phyloP scores from a whole-genome alignment of 2,329 filamentous ascomycete genomes.

The Diaporthe amygdali region DNA sequence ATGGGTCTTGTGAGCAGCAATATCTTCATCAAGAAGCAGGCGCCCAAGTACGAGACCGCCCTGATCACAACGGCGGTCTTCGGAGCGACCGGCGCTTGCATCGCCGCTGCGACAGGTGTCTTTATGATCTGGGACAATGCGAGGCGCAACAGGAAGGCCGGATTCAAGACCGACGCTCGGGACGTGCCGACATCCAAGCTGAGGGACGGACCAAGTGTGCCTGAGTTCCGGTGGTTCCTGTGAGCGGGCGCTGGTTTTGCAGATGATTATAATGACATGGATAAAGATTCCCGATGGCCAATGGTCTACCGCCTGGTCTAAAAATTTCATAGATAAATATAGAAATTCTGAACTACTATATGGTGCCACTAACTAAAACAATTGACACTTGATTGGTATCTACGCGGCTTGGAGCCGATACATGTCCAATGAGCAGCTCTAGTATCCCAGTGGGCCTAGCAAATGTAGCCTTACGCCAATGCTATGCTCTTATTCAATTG shows the following conservation, averaged over 20 bases:
- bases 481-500: too few species aligned
- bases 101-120: conserved; percentile 60
- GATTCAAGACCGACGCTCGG: conserved; percentile 57
- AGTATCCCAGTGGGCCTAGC: too few species aligned
- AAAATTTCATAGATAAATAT: too few species aligned
- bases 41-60: conserved; percentile 69
- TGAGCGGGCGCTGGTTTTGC: conserved; percentile 28
- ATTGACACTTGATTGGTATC: too few species aligned
- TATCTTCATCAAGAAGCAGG: conserved; percentile 68
- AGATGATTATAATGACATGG: background rate
- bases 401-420: too few species aligned
- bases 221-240: conserved; percentile 64
- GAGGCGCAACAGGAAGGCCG: conserved; percentile 61
- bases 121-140: conserved; percentile 72
- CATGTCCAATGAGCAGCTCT: too few species aligned
- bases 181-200: conserved; percentile 63
- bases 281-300: background rate
- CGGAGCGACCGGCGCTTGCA: conserved; percentile 62
- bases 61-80: conserved; percentile 69
- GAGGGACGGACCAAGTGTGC: conserved; percentile 56
- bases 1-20: conserved; percentile 76
- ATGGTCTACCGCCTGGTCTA: background rate
- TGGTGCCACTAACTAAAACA: too few species aligned
- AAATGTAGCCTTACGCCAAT: too few species aligned
- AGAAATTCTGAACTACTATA: too few species aligned